These are phyloP conservation scores for Globisporangium middletonii DNA, from an alignment of 352 stramenopile genomes.

Conservation along the genomic window DNA sequence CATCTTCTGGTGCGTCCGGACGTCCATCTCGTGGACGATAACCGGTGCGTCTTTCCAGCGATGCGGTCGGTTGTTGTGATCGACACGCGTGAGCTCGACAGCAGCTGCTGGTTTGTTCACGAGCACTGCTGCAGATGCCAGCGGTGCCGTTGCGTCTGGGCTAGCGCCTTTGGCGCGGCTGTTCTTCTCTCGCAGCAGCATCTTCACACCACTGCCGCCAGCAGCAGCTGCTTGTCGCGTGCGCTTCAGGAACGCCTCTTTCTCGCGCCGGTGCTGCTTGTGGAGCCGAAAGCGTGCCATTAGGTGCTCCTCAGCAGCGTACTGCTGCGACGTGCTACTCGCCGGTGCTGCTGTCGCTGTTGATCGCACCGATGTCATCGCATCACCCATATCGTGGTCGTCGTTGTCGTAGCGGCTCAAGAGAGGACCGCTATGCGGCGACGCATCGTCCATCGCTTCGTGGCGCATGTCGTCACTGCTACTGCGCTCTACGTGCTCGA, in stretches of 20 bases:
- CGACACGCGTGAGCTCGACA: slow-evolving; percentile 57
- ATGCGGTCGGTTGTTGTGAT: slow-evolving; percentile 85
- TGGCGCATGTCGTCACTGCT: not conserved
- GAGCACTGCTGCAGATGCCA: not conserved
- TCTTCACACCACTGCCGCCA: slow-evolving; percentile 21
- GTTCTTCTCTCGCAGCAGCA: slow-evolving; percentile 8
- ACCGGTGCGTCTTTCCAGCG: slow-evolving; percentile 76
- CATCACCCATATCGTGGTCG: not conserved
- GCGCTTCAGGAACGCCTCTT: slow-evolving; percentile 56
- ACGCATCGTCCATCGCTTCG: not conserved
- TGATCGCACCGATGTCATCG: not conserved
- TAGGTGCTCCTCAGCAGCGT: slow-evolving; percentile 41
- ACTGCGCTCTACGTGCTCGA: not conserved
- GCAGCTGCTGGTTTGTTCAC: slow-evolving; percentile 11
- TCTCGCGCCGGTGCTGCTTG: slow-evolving; percentile 68
- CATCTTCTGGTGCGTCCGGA: slow-evolving; percentile 47
- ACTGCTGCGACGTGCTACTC: not conserved
- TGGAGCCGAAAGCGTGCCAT: slow-evolving; percentile 72
- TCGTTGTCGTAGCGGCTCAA: not conserved
- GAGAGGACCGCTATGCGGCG: no score
- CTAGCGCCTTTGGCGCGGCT: not conserved
- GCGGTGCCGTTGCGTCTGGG: not conserved
- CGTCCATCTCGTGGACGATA: slow-evolving; percentile 58
- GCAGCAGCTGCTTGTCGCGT: slow-evolving; percentile 32
- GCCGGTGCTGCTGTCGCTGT: not conserved